phyloP scores from a whole-genome alignment of 78 protist genomes.

The Protostelium mycophagum region DNA sequence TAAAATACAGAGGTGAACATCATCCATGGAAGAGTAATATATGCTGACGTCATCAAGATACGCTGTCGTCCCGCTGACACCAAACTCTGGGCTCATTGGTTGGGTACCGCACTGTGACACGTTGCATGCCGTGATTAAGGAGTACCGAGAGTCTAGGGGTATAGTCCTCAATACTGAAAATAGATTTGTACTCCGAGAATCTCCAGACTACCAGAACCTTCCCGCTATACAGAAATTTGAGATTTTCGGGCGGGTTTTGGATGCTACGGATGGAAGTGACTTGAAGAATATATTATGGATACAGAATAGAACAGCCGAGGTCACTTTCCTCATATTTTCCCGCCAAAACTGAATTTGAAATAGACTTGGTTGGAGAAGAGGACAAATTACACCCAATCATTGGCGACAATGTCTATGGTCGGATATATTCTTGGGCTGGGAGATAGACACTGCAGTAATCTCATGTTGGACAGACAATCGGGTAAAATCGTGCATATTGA shows the following conservation, averaged over 20 bases:
- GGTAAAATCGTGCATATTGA: conserved; percentile 90
- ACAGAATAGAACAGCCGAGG: conserved; percentile 20
- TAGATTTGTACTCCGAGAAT: neutral
- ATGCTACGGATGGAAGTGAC: conserved; percentile 9
- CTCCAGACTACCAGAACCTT: neutral
- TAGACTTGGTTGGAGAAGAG: conserved; percentile 8
- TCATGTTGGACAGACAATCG: conserved; percentile 38
- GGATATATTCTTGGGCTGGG: conserved; percentile 83
- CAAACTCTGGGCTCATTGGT: conserved; percentile 67
- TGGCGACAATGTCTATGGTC: conserved; percentile 79
- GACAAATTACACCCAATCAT: conserved; percentile 43
- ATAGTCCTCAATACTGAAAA: neutral
- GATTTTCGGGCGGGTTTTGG: neutral
- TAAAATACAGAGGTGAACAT: neutral
- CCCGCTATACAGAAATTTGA: conserved; percentile 9
- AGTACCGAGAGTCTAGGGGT: conserved; percentile 9
- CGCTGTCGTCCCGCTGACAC: conserved; percentile 66
- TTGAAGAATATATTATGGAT: conserved; percentile 5
- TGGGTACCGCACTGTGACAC: conserved; percentile 82
- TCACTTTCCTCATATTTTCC: neutral
- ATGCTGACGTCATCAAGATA: conserved; percentile 20
- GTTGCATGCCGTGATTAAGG: conserved; percentile 54
- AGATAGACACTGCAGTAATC: conserved; percentile 78
- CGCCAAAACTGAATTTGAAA: neutral
- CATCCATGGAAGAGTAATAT: neutral